A percentile compares a stretch with the other conserved stretches of the same genome.
Conservation (phyloP, 129 eudicot genomes). For the Centaurea solstitialis region DNA sequence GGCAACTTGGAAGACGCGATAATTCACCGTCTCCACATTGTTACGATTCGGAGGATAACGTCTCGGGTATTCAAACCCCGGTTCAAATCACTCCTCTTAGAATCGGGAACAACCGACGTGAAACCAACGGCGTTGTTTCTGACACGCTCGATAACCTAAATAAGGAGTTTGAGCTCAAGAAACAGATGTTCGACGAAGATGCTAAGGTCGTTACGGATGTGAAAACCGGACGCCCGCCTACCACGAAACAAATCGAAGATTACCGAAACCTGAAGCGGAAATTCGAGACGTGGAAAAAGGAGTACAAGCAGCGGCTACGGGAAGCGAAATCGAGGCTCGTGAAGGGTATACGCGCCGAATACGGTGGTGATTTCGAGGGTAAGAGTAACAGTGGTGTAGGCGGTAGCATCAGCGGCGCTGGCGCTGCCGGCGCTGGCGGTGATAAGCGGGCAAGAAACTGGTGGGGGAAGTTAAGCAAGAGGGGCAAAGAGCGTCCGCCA, state of each 20-base stretch:
- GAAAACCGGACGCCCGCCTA: constrained; percentile 34
- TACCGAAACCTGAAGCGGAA: constrained; percentile 47
- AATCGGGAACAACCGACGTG: constrained; percentile 26
- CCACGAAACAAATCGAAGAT: constrained; percentile 54
- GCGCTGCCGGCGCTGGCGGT: constrained; percentile 30
- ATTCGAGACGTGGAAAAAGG: constrained; percentile 73
- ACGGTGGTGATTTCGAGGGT: neutral
- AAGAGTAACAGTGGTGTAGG: neutral
- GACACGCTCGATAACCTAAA: constrained; percentile 38
- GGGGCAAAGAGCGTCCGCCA: constrained; percentile 32
- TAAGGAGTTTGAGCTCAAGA: constrained; percentile 64
- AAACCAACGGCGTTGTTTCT: constrained; percentile 26
- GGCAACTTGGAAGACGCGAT: constrained; percentile 18
- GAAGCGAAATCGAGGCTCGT: constrained; percentile 46
- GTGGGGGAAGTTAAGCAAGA: constrained; percentile 44
- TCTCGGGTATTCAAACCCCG: constrained; percentile 56
- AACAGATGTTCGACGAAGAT: constrained; percentile 61
- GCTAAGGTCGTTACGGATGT: constrained; percentile 48
- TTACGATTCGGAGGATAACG: constrained; percentile 54
- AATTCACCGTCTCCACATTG: constrained; percentile 23
- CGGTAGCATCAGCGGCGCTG: neutral
- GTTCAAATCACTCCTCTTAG: constrained; percentile 44
- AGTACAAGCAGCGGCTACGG: constrained; percentile 60
- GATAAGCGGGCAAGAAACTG: constrained; percentile 31
- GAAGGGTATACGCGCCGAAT: constrained; percentile 33